Evolutionary conservation across 2,329 filamentous ascomycete species (phyloP).

Genomic region (Pseudohalonectria lignicola): DNA sequence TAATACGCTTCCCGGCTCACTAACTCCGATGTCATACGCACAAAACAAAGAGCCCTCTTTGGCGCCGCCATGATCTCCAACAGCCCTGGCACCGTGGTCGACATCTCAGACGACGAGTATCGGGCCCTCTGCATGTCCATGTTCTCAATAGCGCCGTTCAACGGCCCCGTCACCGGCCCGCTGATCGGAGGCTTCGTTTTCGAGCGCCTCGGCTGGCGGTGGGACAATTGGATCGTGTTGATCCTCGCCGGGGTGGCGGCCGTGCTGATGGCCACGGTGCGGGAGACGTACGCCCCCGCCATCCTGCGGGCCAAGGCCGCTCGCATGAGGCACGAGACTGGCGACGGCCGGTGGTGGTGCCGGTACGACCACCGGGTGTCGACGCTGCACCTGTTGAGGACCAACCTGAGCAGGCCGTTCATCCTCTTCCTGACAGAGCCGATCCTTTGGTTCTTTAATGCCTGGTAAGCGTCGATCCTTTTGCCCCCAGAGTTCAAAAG

Average conservation of each 20-base stretch:
- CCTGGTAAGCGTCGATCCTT: slow-evolving; percentile 49
- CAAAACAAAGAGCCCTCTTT: slow-evolving; percentile 12
- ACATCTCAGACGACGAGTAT: slow-evolving; percentile 71
- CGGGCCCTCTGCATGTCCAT: slow-evolving; percentile 75
- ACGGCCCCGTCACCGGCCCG: slow-evolving; percentile 55
- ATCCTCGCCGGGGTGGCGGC: slow-evolving; percentile 58
- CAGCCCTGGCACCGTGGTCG: slow-evolving; percentile 70
- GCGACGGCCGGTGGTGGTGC: slow-evolving; percentile 65
- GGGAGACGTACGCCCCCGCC: slow-evolving; percentile 67
- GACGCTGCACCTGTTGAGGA: slow-evolving; percentile 56
- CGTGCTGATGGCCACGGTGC: slow-evolving; percentile 45
- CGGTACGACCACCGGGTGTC: slow-evolving; percentile 62
- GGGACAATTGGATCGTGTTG: slow-evolving; percentile 73
- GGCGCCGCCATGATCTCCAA: slow-evolving; percentile 70
- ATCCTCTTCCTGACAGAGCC: slow-evolving; percentile 70
- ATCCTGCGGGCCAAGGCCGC: slow-evolving; percentile 58
- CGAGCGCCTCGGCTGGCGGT: slow-evolving; percentile 74
- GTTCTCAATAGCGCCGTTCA: slow-evolving; percentile 76
- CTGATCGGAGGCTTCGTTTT: slow-evolving; percentile 73
- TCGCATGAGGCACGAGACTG: slow-evolving; percentile 53
- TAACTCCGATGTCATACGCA: no score
- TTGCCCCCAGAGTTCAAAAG: no score
- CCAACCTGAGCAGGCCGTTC: slow-evolving; percentile 70
- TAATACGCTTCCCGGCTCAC: no score
- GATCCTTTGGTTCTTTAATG: slow-evolving; percentile 61